Evolutionary conservation across 306 rosid genomes (phyloP), one percentile per base, ranked within the genome.

Genomic region (Quercus aquifolioides): DNA sequence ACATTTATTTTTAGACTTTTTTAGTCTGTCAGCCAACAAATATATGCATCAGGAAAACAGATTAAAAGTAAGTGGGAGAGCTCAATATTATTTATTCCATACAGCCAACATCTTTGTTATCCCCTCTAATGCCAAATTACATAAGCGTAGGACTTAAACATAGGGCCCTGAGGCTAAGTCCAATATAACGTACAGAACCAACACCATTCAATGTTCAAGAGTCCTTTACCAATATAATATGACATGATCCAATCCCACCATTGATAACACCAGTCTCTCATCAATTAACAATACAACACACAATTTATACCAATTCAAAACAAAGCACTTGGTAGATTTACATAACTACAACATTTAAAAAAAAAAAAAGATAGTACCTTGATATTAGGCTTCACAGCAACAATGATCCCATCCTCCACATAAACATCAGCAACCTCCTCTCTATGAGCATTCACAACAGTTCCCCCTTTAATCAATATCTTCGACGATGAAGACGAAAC

Each of bases 391-490:
- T 86, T 84, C 52, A 94, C 89, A 12, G 95, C 89, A 76, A 92
- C 80, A 64, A 92, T 90, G 68, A 91, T 79, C 17, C 95, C 99
- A 71, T 89, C 91, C 79, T 91, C 86, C 8, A 92, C 90, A 79
- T 92, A 94, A 75, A 94, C 97, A 85, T 92, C 97, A 54, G 99
- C 97, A 74, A 87, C 18, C 76, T 94, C 94, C 83, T 75, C 89
- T 19, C 83, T 86, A 68, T 92, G 92, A 85, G 97, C 97, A 81
- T 94, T 94, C 33, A 91, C 97, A 12, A 94, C 95, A 3, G 83
- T 86, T 23, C 97, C 97, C 4, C 97, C 97, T 76, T 88, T 94
- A 54, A 94, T 91, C 89, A 94, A 79, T 79, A 94, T 67, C 85
- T 88, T 90, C 11, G 92, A 76, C 0, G 72, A 78, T 3, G 82